phyloP scores from a whole-genome alignment of 306 rosid species.

The Fragaria vesca region DNA sequence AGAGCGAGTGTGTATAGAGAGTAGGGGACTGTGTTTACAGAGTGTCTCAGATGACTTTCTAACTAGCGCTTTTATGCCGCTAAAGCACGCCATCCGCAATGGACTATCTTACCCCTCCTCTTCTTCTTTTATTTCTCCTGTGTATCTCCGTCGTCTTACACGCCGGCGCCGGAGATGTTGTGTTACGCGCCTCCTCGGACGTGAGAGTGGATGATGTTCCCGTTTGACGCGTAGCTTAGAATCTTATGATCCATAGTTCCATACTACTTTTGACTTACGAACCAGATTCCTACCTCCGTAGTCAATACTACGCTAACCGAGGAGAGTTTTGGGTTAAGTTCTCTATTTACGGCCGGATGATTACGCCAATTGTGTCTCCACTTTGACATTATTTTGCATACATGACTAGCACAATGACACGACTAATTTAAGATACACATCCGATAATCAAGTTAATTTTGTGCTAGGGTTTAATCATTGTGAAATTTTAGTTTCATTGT shows the following conservation, averaged over 20 bases:
- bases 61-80: constrained; percentile 39
- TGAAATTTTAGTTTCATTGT: too few species aligned
- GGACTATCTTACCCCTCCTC: constrained; percentile 37
- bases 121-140: background rate
- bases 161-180: background rate
- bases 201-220: background rate
- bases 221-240: background rate
- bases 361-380: background rate
- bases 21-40: constrained; percentile 66
- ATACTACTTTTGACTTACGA: background rate
- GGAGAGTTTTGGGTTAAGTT: background rate
- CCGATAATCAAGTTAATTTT: too few species aligned
- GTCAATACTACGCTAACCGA: background rate
- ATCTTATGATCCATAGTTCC: background rate
- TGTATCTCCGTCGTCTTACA: background rate
- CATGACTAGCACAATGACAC: too few species aligned
- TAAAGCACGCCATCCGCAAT: constrained; percentile 54
- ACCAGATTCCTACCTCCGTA: background rate
- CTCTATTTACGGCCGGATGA: background rate
- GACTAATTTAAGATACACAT: too few species aligned
- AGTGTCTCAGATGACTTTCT: constrained; percentile 40
- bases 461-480: too few species aligned
- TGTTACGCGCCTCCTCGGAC: background rate
- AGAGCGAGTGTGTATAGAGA: constrained; percentile 27
- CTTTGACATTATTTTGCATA: too few species aligned